Percentiles rank a stretch among this genome's conserved stretches.
phyloP scores from a whole-genome alignment of 2,329 filamentous ascomycete species.

The Alternaria rosae region DNA sequence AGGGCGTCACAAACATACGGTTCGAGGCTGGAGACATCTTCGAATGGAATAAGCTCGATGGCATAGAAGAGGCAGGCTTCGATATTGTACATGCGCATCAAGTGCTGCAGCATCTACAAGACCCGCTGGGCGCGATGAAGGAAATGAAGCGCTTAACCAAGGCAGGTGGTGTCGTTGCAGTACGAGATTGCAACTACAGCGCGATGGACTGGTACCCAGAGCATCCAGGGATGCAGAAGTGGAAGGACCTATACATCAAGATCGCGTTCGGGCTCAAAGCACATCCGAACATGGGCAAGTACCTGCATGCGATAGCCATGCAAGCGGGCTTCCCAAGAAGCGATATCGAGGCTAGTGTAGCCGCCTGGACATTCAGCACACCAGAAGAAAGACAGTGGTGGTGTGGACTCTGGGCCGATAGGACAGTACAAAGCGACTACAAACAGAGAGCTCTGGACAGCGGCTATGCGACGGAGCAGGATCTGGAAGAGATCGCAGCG shows the following conservation, averaged over 20 bases:
- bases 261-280: conserved; percentile 42
- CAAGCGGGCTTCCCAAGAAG: conserved; percentile 50
- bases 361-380: conserved; percentile 54
- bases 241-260: conserved; percentile 45
- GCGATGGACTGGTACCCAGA: conserved; percentile 52
- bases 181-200: conserved; percentile 47
- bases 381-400: conserved; percentile 50
- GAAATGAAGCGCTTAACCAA: conserved; percentile 65
- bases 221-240: conserved; percentile 43
- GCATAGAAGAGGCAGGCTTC: conserved; percentile 52
- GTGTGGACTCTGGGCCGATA: conserved; percentile 52
- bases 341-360: conserved; percentile 50
- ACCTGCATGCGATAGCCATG: conserved; percentile 48
- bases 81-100: conserved; percentile 69
- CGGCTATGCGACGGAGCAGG: conserved; percentile 47
- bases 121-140: conserved; percentile 59
- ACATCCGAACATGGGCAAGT: conserved; percentile 47
- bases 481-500: conserved; percentile 50
- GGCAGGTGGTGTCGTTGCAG: conserved; percentile 61
- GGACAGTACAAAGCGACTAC: conserved; percentile 46
- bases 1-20: conserved; percentile 50
- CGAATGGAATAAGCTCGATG: conserved; percentile 54
- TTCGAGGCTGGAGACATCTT: conserved; percentile 54
- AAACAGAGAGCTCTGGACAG: conserved; percentile 48
- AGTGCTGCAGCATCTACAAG: conserved; percentile 63